Evolutionary conservation across 2,329 filamentous ascomycete genomes (phyloP).

Genomic region (Talaromyces sp.): DNA sequence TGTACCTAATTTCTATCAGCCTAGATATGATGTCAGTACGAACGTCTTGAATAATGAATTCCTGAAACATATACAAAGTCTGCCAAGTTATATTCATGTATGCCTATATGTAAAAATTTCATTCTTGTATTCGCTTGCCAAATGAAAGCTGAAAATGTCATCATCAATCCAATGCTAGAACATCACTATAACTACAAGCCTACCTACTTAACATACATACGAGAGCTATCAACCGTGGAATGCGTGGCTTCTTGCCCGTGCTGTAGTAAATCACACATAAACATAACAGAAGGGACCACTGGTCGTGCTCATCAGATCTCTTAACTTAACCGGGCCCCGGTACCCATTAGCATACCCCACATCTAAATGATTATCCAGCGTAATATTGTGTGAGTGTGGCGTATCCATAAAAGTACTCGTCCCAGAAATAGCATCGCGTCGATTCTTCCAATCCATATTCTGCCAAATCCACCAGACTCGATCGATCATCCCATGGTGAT

Average conservation of each 20-base stretch:
- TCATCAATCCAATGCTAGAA: too few species aligned
- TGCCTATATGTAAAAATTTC: too few species aligned
- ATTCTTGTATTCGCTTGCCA: too few species aligned
- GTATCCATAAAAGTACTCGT: conserved; percentile 50
- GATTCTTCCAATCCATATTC: conserved; percentile 43
- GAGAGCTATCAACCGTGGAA: too few species aligned
- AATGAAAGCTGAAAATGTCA: not conserved
- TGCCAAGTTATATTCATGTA: not conserved
- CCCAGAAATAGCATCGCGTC: conserved; percentile 43
- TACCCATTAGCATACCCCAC: conserved; percentile 41
- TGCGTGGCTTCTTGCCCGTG: not conserved
- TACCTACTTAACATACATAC: not conserved
- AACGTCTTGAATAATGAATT: too few species aligned
- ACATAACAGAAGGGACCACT: conserved; percentile 43
- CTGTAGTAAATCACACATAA: conserved; percentile 4
- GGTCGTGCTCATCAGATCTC: conserved; percentile 47
- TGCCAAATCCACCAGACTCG: conserved; percentile 57
- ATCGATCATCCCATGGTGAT: conserved; percentile 54
- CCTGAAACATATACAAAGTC: too few species aligned
- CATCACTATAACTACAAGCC: not conserved
- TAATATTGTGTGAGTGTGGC: conserved; percentile 49
- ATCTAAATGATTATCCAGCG: conserved; percentile 48
- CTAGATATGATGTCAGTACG: too few species aligned
- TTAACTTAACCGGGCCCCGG: conserved; percentile 32
- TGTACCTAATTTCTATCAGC: too few species aligned